Conservation (phyloP, 164 flowering plant species). For the Kalanchoe fedtschenkoi region DNA sequence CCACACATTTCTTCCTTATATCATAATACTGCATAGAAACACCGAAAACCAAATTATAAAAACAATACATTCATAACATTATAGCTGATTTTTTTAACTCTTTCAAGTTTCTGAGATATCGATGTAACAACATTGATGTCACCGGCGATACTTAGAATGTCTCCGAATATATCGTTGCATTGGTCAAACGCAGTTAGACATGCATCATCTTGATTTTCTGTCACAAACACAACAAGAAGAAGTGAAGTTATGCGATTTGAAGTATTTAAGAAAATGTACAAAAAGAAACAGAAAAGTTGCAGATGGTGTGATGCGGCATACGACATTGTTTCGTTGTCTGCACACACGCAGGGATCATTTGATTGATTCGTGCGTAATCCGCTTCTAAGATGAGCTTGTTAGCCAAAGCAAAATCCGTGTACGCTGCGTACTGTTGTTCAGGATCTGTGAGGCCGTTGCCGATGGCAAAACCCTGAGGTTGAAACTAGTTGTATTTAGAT, state of each 20-base stretch:
- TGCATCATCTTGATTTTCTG: constrained; percentile 48
- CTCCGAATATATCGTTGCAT: constrained; percentile 44
- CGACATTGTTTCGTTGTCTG: constrained; percentile 46
- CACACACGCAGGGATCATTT: constrained; percentile 40
- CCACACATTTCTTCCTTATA: constrained; percentile 60
- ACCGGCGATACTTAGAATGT: constrained; percentile 33
- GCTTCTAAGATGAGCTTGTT: constrained; percentile 39
- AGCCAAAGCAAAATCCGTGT: constrained; percentile 61
- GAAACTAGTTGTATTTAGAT: background rate
- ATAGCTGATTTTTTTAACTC: background rate
- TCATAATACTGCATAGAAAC: constrained; percentile 54
- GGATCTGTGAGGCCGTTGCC: constrained; percentile 78
- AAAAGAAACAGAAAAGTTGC: background rate
- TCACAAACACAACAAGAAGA: background rate
- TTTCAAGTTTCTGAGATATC: background rate
- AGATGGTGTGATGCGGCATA: too few relatives aligned
- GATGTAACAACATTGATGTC: constrained; percentile 54
- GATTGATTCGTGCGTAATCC: constrained; percentile 27
- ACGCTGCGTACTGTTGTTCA: constrained; percentile 50
- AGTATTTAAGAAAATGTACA: background rate
- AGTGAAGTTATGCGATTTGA: background rate
- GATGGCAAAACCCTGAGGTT: constrained; percentile 67
- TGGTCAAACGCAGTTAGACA: constrained; percentile 42
- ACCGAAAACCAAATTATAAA: background rate
- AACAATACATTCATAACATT: too few relatives aligned